Conservation (phyloP, 306 rosid species). For the Chamaecrista fasciculata region DNA sequence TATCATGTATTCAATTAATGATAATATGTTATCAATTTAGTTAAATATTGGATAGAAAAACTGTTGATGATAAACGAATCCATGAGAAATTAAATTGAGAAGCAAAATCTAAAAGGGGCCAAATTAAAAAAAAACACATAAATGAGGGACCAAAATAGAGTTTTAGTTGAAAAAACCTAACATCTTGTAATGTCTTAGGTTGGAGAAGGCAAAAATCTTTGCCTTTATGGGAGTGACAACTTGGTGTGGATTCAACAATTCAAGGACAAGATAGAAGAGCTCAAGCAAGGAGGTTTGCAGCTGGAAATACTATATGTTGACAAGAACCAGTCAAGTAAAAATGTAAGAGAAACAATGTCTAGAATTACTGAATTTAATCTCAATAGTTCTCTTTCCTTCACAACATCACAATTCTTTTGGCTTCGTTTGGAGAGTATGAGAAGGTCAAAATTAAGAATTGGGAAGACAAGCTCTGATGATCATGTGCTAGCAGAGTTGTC, state of each 20-base stretch:
- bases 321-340: constrained; percentile 25
- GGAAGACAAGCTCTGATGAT: constrained; percentile 29
- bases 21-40: too few relatives aligned
- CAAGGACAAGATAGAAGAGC: constrained; percentile 34
- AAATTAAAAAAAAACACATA: too few relatives aligned
- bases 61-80: too few relatives aligned
- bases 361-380: constrained; percentile 10
- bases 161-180: constrained; percentile 15
- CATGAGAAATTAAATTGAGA: too few relatives aligned
- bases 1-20: too few relatives aligned
- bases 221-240: constrained; percentile 57
- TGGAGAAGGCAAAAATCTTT: constrained; percentile 46
- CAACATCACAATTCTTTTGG: constrained; percentile 49
- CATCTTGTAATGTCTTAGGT: constrained; percentile 43
- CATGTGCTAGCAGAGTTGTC: constrained; percentile 41
- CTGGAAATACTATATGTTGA: constrained; percentile 60
- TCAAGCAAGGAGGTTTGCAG: constrained; percentile 39
- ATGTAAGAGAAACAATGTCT: constrained; percentile 25
- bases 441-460: constrained; percentile 44
- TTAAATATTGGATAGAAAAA: too few relatives aligned
- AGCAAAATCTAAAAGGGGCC: too few relatives aligned
- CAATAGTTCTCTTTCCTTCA: constrained; percentile 31
- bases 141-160: too few relatives aligned
- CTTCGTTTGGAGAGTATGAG: constrained; percentile 55
- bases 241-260: constrained; percentile 52